Percentiles rank a stretch among this genome's conserved stretches.
These are phyloP conservation scores for Trypanosoma lewisi DNA, from an alignment of 208 protist genomes.

Conservation along the genomic window DNA sequence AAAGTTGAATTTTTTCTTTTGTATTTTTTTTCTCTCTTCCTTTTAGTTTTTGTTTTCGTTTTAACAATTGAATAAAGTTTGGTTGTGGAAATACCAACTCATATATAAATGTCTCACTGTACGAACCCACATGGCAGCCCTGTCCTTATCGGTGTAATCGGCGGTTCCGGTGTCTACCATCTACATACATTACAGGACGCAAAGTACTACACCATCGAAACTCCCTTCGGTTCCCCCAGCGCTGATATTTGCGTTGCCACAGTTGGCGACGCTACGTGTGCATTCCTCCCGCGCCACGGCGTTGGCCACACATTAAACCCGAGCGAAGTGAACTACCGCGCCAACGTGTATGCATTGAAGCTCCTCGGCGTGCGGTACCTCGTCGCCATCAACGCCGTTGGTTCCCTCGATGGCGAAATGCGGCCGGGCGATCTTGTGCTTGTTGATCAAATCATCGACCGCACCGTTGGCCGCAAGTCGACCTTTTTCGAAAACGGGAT, in stretches of 20 bases:
- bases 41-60: slow-evolving; percentile 23
- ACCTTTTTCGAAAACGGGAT: slow-evolving; percentile 88
- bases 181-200: slow-evolving; percentile 51
- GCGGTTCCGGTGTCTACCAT: slow-evolving; percentile 86
- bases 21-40: slow-evolving; percentile 14
- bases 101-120: neutral
- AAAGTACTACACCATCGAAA: slow-evolving; percentile 64
- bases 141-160: slow-evolving; percentile 77
- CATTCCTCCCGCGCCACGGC: slow-evolving; percentile 89
- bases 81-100: neutral
- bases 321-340: slow-evolving; percentile 87
- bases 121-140: slow-evolving; percentile 51
- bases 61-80: slow-evolving; percentile 3
- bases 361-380: slow-evolving; percentile 83
- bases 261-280: slow-evolving; percentile 49
- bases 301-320: slow-evolving; percentile 71
- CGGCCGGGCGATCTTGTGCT: slow-evolving; percentile 85
- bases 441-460: slow-evolving; percentile 89
- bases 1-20: slow-evolving; percentile 16
- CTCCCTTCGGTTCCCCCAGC: slow-evolving; percentile 84
- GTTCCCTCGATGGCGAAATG: slow-evolving; percentile 74
- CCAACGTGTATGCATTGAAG: slow-evolving; percentile 92
- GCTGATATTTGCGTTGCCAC: slow-evolving; percentile 63
- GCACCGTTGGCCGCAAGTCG: slow-evolving; percentile 53
- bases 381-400: slow-evolving; percentile 84